phyloP scores from a whole-genome alignment of 108 stramenopile species.

The Pelagomonas calceolata region DNA sequence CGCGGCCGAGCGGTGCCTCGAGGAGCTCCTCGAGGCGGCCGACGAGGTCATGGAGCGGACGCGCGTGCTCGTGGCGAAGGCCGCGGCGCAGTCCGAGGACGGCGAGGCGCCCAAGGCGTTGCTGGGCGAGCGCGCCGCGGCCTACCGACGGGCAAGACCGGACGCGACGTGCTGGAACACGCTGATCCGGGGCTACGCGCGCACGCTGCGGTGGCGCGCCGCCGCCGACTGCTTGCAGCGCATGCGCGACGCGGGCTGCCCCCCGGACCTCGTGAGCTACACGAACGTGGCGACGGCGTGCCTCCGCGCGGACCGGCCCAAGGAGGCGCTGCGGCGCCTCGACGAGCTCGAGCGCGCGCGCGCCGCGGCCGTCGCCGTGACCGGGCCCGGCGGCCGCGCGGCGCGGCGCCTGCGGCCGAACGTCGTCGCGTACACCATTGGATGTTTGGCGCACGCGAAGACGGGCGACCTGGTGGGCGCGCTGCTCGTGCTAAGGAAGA shows the following conservation, averaged over 20 bases:
- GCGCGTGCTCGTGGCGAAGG: conserved; percentile 40
- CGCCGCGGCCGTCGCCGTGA: background rate
- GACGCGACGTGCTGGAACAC: background rate
- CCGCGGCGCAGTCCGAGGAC: conserved; percentile 14
- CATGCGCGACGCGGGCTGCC: background rate
- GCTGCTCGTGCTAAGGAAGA: background rate
- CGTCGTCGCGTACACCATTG: background rate
- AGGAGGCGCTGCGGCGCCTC: background rate
- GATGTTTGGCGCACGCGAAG: background rate
- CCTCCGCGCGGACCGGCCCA: background rate
- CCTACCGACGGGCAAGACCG: conserved; percentile 37
- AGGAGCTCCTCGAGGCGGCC: conserved; percentile 58
- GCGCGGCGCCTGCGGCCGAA: background rate
- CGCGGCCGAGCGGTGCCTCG: conserved; percentile 44
- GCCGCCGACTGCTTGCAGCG: background rate
- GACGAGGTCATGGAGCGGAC: conserved; percentile 40
- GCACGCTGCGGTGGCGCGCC: background rate
- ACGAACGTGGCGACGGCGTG: background rate
- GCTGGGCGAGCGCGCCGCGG: conserved; percentile 12
- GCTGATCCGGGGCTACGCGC: background rate
- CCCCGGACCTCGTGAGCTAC: background rate
- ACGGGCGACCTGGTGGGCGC: background rate
- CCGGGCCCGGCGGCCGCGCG: no score
- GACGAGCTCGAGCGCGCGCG: background rate
- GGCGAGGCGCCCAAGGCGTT: background rate